These are phyloP conservation scores for Parmelia sp. DNA, from an alignment of 495 filamentous ascomycete genomes.

Conservation along the genomic window DNA sequence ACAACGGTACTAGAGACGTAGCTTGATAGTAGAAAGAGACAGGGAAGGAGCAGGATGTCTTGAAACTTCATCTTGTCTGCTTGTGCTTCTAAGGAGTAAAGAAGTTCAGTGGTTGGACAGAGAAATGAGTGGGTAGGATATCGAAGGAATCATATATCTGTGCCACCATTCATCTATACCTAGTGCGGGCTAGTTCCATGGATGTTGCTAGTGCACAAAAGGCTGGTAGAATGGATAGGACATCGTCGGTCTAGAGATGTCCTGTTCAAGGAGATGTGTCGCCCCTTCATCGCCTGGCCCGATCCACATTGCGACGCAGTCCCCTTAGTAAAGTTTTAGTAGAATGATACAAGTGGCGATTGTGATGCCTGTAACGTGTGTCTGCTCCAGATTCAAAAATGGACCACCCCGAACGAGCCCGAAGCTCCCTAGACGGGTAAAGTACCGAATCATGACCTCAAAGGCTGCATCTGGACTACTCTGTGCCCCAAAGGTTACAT, in stretches of 20 bases:
- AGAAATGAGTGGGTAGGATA: neutral
- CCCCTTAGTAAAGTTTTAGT: neutral
- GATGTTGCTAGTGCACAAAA: neutral
- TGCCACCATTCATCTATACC: neutral
- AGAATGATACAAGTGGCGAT: neutral
- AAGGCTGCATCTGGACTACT: too few species aligned
- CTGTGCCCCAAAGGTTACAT: too few species aligned
- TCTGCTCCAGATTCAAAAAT: neutral
- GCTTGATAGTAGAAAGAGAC: neutral
- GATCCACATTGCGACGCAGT: neutral
- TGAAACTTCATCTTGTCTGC: neutral
- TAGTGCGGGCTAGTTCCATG: neutral
- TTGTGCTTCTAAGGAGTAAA: neutral
- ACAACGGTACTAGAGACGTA: neutral
- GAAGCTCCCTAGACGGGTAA: neutral
- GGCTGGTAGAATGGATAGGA: neutral
- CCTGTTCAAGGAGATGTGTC: neutral
- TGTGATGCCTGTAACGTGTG: neutral
- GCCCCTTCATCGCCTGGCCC: neutral
- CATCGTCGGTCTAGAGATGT: neutral
- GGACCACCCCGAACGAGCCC: neutral
- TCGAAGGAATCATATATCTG: neutral
- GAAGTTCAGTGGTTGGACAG: neutral
- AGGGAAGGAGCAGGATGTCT: neutral
- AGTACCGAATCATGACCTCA: too few species aligned